These are phyloP conservation scores for Neospora caninum DNA, from an alignment of 169 alveolate genomes.

Conservation along the genomic window DNA sequence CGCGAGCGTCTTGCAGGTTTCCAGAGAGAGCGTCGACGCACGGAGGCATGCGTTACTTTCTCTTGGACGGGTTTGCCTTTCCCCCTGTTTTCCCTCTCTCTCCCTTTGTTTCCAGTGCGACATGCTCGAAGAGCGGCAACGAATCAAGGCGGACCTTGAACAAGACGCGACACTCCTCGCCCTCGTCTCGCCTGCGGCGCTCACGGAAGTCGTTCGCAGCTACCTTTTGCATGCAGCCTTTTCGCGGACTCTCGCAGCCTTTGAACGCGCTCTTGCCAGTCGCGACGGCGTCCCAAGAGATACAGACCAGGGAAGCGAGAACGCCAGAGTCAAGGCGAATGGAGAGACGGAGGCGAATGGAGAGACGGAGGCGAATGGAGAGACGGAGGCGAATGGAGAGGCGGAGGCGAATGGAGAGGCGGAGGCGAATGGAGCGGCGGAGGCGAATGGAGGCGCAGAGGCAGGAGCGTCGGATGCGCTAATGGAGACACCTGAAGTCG, in stretches of 20 bases:
- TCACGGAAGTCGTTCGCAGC: neutral
- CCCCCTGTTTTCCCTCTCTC: neutral
- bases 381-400: neutral
- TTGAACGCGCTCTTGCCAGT: slow-evolving; percentile 16
- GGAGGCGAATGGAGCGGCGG: neutral
- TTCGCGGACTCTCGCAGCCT: slow-evolving; percentile 14
- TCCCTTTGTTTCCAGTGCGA: neutral
- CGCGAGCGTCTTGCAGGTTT: too few species aligned
- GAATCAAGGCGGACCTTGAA: neutral
- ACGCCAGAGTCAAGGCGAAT: neutral
- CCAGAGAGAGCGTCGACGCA: too few species aligned
- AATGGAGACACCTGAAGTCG: too few species aligned
- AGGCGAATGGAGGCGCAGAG: neutral
- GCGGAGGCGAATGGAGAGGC: neutral
- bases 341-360: neutral
- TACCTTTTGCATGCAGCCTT: slow-evolving; percentile 51
- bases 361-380: neutral
- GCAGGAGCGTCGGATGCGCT: neutral
- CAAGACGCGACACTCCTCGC: neutral
- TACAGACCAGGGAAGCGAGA: neutral
- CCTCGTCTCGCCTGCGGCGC: neutral
- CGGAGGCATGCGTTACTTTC: too few species aligned
- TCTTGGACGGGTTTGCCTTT: too few species aligned
- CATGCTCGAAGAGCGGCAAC: slow-evolving; percentile 28
- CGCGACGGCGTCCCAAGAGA: neutral